phyloP scores from a whole-genome alignment of 2,329 filamentous ascomycete species.

The Colletotrichum lupini region DNA sequence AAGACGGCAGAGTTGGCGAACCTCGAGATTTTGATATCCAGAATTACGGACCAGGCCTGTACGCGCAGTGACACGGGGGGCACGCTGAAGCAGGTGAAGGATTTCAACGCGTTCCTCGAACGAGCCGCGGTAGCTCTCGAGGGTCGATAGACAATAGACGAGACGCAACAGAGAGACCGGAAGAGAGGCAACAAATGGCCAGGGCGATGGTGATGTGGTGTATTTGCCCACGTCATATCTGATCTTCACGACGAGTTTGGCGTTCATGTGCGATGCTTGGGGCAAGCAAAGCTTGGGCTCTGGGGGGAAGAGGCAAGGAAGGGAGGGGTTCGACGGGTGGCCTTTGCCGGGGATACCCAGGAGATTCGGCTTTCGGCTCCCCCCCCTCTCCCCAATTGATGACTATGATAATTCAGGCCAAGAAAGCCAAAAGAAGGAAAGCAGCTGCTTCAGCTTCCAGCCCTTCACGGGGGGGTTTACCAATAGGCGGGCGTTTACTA shows the following conservation, averaged over 20 bases:
- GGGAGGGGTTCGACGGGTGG: conserved; percentile 6
- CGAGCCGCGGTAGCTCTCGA: conserved; percentile 69
- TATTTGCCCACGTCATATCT: conserved; percentile 4
- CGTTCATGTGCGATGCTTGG: not conserved
- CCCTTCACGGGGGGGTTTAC: not conserved
- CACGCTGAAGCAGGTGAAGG: conserved; percentile 65
- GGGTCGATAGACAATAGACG: conserved; percentile 20
- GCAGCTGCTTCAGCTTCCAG: not conserved
- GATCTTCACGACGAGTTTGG: not conserved
- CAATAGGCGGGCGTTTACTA: not conserved
- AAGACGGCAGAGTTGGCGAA: conserved; percentile 65
- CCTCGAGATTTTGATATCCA: conserved; percentile 67
- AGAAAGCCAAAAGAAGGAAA: not conserved
- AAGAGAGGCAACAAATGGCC: not conserved
- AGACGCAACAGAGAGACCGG: not conserved
- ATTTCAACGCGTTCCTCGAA: conserved; percentile 74
- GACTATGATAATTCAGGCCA: conserved; percentile 11
- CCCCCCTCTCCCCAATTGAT: not conserved
- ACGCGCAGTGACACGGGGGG: conserved; percentile 61
- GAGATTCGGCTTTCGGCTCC: conserved; percentile 27
- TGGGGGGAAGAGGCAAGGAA: not conserved
- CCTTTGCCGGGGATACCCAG: conserved; percentile 22
- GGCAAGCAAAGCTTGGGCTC: too few relatives aligned
- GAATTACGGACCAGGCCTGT: conserved; percentile 64
- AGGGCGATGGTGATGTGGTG: not conserved